Percentiles rank a stretch among this genome's conserved stretches.
phyloP scores from a whole-genome alignment of 106 monocot species.

The Dendrobium chrysotoxum region DNA sequence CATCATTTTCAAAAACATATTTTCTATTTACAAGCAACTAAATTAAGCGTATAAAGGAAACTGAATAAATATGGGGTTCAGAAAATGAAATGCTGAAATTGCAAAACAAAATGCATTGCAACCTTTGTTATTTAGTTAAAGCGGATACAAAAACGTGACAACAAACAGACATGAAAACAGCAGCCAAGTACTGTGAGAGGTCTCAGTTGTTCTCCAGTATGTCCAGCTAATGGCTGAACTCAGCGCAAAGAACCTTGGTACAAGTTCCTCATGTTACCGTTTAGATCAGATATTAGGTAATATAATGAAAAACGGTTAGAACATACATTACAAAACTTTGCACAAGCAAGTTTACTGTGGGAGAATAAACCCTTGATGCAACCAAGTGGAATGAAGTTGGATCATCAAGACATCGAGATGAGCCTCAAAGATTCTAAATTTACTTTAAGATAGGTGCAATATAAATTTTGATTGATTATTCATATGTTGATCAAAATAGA shows the following conservation, averaged over 20 bases:
- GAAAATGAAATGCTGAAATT: background rate
- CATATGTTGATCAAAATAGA: too few relatives aligned
- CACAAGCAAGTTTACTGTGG: background rate
- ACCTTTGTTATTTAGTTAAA: background rate
- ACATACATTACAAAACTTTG: background rate
- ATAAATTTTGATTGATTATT: too few relatives aligned
- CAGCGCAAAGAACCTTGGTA: background rate
- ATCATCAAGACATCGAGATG: background rate
- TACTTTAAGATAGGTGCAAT: too few relatives aligned
- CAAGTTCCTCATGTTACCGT: background rate
- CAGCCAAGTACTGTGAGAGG: background rate
- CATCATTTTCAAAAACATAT: background rate
- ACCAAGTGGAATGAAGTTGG: too few relatives aligned
- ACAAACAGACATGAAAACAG: background rate
- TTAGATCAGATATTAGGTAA: background rate
- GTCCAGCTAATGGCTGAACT: background rate
- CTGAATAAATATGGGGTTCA: background rate
- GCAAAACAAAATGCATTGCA: background rate
- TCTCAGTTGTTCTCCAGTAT: background rate
- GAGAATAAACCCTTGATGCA: background rate
- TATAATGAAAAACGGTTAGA: background rate
- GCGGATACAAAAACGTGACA: background rate
- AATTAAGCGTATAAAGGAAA: background rate
- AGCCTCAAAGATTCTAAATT: too few relatives aligned
- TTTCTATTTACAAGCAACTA: background rate